Evolutionary conservation across 306 rosid genomes (phyloP).

Genomic region (Cucurbita pepo): DNA sequence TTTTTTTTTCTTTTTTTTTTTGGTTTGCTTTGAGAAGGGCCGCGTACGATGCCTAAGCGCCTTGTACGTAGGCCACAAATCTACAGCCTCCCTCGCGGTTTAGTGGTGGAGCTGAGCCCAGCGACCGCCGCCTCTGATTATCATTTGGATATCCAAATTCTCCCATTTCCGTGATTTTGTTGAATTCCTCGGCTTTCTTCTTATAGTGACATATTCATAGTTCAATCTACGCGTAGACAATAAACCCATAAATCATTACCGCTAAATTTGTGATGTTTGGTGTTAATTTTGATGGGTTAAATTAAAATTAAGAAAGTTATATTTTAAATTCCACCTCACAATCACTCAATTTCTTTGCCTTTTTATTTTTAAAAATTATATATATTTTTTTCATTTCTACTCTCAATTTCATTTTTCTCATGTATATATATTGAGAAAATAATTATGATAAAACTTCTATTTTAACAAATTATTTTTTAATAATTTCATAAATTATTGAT

Average conservation of each 20-base stretch:
- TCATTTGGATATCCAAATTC: not conserved
- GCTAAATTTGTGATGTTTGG: not conserved
- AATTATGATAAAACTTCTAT: no score
- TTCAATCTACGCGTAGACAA: not conserved
- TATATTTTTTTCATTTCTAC: no score
- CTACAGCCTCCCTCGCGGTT: not conserved
- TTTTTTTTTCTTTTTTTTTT: not conserved
- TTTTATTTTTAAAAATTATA: no score
- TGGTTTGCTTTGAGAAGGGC: not conserved
- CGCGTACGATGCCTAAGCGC: not conserved
- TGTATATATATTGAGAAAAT: no score
- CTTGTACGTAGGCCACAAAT: not conserved
- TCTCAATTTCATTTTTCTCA: no score
- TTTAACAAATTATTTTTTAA: no score
- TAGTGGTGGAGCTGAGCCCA: slow-evolving; percentile 5
- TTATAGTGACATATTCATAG: not conserved
- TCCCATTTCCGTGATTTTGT: not conserved
- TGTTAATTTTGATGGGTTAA: not conserved
- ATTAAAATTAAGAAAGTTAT: no score
- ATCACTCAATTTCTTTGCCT: no score
- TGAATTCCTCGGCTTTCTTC: not conserved
- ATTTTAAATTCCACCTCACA: no score
- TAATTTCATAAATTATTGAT: no score
- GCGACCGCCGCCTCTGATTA: not conserved
- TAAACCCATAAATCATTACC: not conserved